A percentile compares a stretch with the other conserved stretches of the same genome.
phyloP scores from a whole-genome alignment of 2,329 filamentous ascomycete species.

The Talaromyces sp. region DNA sequence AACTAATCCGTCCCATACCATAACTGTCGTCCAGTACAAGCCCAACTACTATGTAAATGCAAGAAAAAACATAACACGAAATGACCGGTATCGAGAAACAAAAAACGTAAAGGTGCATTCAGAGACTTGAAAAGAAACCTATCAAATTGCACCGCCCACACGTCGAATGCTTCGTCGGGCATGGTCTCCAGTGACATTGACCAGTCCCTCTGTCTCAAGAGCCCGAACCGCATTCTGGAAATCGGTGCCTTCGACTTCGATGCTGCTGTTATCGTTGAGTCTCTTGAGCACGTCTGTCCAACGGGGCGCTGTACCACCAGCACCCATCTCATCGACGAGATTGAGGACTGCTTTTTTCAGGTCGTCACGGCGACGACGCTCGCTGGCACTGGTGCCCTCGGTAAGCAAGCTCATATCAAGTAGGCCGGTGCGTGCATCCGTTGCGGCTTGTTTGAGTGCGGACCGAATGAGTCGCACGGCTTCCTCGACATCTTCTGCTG shows the following conservation, averaged over 20 bases:
- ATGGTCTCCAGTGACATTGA: constrained; percentile 81
- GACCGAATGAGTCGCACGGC: constrained; percentile 89
- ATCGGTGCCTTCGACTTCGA: constrained; percentile 70
- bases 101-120: not conserved
- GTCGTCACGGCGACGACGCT: constrained; percentile 76
- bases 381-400: constrained; percentile 87
- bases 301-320: constrained; percentile 62
- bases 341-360: constrained; percentile 74
- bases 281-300: constrained; percentile 74
- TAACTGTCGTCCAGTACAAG: not conserved
- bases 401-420: constrained; percentile 97
- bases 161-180: constrained; percentile 76
- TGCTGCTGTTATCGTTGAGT: constrained; percentile 67
- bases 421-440: constrained; percentile 80
- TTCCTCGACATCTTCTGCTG: constrained; percentile 77
- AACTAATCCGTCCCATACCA: not conserved
- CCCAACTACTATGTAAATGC: not conserved
- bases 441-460: constrained; percentile 95
- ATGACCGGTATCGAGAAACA: not conserved
- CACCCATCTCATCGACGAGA: constrained; percentile 76
- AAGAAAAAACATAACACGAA: not conserved
- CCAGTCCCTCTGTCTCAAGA: constrained; percentile 78
- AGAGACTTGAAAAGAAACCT: not conserved
- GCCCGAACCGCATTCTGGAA: constrained; percentile 76
- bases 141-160: constrained; percentile 52